These are phyloP conservation scores for Aspergillus thermomutatus DNA, from an alignment of 2,329 filamentous ascomycete species.

Conservation along the genomic window DNA sequence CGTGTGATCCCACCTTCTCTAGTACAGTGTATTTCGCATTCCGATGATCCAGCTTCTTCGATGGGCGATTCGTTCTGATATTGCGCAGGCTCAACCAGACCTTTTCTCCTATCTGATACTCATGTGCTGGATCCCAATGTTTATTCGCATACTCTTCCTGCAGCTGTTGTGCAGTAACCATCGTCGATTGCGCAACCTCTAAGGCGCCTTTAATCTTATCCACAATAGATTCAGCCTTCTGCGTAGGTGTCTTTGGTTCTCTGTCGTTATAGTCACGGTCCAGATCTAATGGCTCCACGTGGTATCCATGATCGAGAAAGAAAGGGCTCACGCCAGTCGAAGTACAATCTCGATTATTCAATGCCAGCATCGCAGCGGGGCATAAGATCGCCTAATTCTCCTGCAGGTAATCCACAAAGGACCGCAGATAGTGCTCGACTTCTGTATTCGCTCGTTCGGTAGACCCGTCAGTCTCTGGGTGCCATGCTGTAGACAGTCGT, in stretches of 20 bases:
- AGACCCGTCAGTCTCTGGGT: too few species aligned
- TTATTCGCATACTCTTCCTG: neutral
- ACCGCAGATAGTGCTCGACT: too few species aligned
- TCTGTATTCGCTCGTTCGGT: constrained; percentile 18
- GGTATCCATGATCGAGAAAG: constrained; percentile 12
- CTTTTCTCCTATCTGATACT: neutral
- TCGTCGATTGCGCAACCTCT: neutral
- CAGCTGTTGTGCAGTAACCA: neutral
- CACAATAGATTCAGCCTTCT: neutral
- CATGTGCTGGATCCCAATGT: neutral
- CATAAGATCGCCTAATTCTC: neutral
- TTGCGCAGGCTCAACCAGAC: neutral
- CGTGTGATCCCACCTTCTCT: neutral
- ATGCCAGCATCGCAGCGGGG: constrained; percentile 20
- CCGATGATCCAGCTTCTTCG: neutral
- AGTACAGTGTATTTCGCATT: neutral
- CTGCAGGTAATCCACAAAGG: too few species aligned
- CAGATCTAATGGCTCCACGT: constrained; percentile 4
- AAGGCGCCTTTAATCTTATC: neutral
- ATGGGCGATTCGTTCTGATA: neutral
- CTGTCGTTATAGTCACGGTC: too few species aligned
- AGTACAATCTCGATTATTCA: constrained; percentile 16
- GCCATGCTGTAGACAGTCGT: constrained; percentile 22
- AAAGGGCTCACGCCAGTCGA: constrained; percentile 18
- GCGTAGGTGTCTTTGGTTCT: too few species aligned